Percentiles rank a stretch among this genome's conserved stretches.
phyloP scores from a whole-genome alignment of 2,329 filamentous ascomycete species.

The Albophoma yamanashiensis region DNA sequence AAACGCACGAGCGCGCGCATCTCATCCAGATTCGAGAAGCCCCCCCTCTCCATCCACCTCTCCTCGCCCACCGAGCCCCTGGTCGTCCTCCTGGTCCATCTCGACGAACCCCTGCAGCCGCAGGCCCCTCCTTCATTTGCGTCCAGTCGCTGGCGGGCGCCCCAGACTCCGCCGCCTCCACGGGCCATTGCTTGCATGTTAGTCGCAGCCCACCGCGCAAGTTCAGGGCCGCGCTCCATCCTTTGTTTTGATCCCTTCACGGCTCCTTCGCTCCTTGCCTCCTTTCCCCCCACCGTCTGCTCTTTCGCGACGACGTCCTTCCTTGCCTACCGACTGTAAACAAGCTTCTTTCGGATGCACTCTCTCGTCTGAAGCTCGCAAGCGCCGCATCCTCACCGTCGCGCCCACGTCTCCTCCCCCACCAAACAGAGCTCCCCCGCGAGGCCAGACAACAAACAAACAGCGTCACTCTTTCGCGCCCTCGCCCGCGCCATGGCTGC shows the following conservation, averaged over 20 bases:
- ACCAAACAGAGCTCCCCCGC: not conserved
- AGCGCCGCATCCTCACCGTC: not conserved
- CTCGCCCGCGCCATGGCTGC: conserved; percentile 24
- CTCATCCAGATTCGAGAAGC: not conserved
- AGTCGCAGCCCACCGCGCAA: not conserved
- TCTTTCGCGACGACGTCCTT: not conserved
- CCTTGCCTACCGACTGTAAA: not conserved
- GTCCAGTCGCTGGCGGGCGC: not conserved
- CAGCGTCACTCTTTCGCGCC: not conserved
- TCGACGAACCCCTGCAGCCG: not conserved
- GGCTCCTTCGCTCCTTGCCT: not conserved
- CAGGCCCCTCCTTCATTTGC: not conserved
- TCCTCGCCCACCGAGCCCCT: not conserved
- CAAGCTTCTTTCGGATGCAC: not conserved
- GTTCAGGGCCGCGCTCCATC: not conserved
- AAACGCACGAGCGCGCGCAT: no score
- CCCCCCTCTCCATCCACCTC: not conserved
- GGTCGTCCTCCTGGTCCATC: not conserved
- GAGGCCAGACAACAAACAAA: not conserved
- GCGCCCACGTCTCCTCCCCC: not conserved
- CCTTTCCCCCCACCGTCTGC: not conserved
- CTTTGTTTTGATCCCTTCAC: not conserved
- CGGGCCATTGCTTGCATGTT: not conserved
- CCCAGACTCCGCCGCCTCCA: not conserved
- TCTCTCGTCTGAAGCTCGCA: not conserved